Percentiles rank a stretch among this genome's conserved stretches.
Evolutionary conservation across 305 asterid species (phyloP).

Genomic region (Fraxinus sp.): DNA sequence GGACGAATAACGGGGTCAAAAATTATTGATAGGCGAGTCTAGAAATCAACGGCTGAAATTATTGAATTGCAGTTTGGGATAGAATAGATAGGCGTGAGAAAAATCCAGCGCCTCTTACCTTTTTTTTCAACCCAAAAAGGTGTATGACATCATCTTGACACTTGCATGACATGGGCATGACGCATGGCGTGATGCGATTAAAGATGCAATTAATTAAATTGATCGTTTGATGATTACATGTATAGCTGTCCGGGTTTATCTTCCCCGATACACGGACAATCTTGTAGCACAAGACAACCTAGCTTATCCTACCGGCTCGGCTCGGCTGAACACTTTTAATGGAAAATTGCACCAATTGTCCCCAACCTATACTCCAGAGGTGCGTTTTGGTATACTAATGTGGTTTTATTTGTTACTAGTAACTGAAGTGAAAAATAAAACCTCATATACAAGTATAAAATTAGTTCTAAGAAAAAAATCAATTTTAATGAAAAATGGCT

Average conservation of each 20-base stretch:
- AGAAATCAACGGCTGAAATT: neutral
- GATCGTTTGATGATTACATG: constrained; percentile 32
- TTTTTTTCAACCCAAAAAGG: neutral
- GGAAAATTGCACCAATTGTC: neutral
- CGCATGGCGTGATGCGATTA: constrained; percentile 20
- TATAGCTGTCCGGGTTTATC: constrained; percentile 39
- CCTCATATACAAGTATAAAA: neutral
- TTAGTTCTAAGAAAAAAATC: neutral
- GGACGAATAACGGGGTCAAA: neutral
- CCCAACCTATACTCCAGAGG: neutral
- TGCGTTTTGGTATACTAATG: neutral
- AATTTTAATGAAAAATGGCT: neutral
- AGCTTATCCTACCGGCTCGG: constrained; percentile 25
- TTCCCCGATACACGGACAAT: constrained; percentile 49
- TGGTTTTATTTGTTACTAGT: neutral
- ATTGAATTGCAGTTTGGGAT: neutral
- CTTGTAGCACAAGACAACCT: constrained; percentile 42
- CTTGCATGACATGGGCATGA: constrained; percentile 32
- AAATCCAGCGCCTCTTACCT: neutral
- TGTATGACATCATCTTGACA: constrained; percentile 26
- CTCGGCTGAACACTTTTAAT: neutral
- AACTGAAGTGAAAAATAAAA: neutral
- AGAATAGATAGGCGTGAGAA: neutral
- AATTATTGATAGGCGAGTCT: neutral
- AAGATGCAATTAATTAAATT: constrained; percentile 29